Base-by-base conservation (phyloP, 345 rosid species). In the Excoecaria cochinchinensis region DNA sequence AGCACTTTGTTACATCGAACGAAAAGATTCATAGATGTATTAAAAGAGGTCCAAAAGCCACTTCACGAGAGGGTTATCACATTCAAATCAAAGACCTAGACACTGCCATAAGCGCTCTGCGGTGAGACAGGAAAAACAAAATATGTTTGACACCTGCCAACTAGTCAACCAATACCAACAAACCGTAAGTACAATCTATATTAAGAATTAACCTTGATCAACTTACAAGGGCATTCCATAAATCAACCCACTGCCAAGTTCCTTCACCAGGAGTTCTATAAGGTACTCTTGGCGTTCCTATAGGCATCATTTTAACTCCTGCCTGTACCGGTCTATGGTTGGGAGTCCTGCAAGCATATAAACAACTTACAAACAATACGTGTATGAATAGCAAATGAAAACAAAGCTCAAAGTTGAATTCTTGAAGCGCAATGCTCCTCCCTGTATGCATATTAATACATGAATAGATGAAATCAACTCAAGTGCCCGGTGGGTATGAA, bases 221-320 rank as follows among this genome's bases (percentile, higher is more conserved):
- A 90, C 97, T 78, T 88, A 91, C 98, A 8, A 92, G 87, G 81
- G 92, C 98, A 81, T 91, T 90, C 94, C 91, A 91, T 72, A 92
- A 69, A 84, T 95, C 99, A 78, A 95, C 91, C 94, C 90, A 89
- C 81, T 91, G 95, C 95, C 90, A 86, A 74, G 92, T 86, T 82
- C 91, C 92, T 76, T 90, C 97, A 65, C 91, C 97, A 31, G 90
- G 85, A 40, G 86, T 85, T 82, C 88, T 84, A 72, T 90, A 90
- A 1, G 89, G 91, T 68, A 92, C 92, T 84, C 86, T 84, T 6
- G 99, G 98, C 55, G 89, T 87, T 51, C 95, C 94, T 47, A 90
- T 89, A 6, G 95, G 91, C 97, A 91, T 91, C 98, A 92, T 92
- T 77, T 77, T 84, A 55, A 88, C 77, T 56, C 75, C 82, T 38